Evolutionary conservation across 2,329 filamentous ascomycete genomes (phyloP).

Genomic region (Emmonsia crescens): DNA sequence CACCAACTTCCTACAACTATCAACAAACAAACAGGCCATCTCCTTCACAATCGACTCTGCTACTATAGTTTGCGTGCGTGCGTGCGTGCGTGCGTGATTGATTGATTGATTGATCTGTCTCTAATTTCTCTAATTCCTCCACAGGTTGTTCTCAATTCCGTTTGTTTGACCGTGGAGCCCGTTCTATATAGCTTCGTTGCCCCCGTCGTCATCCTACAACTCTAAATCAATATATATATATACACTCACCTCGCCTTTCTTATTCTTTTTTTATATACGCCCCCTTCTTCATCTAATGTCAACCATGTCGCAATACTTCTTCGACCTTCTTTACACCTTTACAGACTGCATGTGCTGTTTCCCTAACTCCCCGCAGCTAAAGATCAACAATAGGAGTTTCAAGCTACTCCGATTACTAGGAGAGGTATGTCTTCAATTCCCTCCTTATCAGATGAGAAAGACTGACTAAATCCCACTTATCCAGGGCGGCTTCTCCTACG

Average conservation of each 20-base stretch:
- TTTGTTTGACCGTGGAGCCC: background rate
- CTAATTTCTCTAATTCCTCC: background rate
- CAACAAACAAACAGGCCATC: background rate
- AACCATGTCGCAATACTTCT: constrained; percentile 68
- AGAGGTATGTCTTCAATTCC: constrained; percentile 51
- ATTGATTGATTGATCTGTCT: background rate
- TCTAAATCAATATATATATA: background rate
- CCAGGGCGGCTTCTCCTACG: constrained; percentile 94
- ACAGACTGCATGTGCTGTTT: constrained; percentile 96
- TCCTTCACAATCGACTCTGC: background rate
- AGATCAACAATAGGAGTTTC: constrained; percentile 89
- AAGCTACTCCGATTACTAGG: constrained; percentile 90
- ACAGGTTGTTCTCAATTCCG: background rate
- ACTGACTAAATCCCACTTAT: background rate
- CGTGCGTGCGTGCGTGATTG: background rate
- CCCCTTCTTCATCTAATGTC: background rate
- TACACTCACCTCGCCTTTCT: background rate
- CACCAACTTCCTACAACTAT: background rate
- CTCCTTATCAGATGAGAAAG: background rate
- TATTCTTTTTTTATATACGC: background rate
- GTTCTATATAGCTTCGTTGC: background rate
- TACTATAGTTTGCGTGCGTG: background rate
- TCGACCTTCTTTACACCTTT: constrained; percentile 82
- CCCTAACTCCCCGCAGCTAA: constrained; percentile 82
- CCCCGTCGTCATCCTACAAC: background rate